Percentiles rank a stretch among this genome's conserved stretches.
These are phyloP conservation scores for Phaeolepiota aurea DNA, from an alignment of 768 basidiomycete genomes.

Conservation along the genomic window DNA sequence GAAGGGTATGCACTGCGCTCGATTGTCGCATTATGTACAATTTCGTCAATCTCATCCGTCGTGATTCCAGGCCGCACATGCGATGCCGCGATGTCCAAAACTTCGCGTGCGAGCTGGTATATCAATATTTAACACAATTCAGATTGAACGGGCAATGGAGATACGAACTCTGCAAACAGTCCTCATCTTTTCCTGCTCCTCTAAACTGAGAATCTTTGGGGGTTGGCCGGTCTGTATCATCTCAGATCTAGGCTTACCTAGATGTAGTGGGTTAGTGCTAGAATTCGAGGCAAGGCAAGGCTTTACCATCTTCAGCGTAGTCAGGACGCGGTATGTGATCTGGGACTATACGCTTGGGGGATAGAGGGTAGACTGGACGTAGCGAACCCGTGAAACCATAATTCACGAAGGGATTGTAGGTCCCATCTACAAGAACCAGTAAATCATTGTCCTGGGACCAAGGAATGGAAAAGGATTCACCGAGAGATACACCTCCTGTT, in stretches of 20 bases:
- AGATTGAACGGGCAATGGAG: neutral
- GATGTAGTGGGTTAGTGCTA: constrained; percentile 2
- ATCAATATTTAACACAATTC: constrained; percentile 1
- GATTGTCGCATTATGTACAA: constrained; percentile 88
- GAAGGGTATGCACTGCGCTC: constrained; percentile 92
- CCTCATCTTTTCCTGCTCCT: constrained; percentile 88
- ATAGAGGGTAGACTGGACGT: constrained; percentile 84
- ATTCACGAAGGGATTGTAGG: constrained; percentile 72
- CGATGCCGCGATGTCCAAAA: constrained; percentile 88
- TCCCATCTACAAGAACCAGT: constrained; percentile 41
- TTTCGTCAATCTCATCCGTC: constrained; percentile 89
- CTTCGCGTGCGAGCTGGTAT: constrained; percentile 79
- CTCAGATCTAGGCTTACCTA: constrained; percentile 58
- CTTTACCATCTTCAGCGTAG: constrained; percentile 55
- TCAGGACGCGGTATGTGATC: constrained; percentile 83
- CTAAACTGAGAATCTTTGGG: constrained; percentile 53
- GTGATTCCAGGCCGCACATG: constrained; percentile 87
- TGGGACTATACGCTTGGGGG: constrained; percentile 68
- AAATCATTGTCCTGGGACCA: neutral
- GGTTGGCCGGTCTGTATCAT: constrained; percentile 47
- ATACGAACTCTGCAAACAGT: constrained; percentile 73
- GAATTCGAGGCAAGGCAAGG: constrained; percentile 5
- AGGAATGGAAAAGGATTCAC: constrained; percentile 1
- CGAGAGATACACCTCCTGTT: constrained; percentile 10
- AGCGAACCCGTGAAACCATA: constrained; percentile 74